Conservation (phyloP, 2,329 filamentous ascomycete genomes). For the Leptographium procerum region DNA sequence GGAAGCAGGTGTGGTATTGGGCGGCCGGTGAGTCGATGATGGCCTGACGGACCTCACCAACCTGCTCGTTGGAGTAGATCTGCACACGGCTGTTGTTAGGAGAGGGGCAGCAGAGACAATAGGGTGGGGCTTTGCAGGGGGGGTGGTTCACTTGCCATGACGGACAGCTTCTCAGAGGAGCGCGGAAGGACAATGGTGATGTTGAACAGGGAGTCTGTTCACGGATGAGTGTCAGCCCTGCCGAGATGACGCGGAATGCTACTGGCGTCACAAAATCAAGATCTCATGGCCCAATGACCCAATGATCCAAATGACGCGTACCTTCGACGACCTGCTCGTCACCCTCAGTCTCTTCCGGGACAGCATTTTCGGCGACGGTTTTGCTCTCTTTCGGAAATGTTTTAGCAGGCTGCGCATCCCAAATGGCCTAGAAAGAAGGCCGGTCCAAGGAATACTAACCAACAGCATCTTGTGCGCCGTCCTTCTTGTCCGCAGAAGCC, state of each 20-base stretch:
- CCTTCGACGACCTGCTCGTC: constrained; percentile 21
- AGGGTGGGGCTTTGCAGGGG: background rate
- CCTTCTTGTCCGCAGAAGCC: constrained; percentile 7
- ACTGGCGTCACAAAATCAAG: background rate
- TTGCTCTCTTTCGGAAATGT: constrained; percentile 3
- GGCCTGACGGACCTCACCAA: constrained; percentile 93
- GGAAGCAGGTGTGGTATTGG: constrained; percentile 97
- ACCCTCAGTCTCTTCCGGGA: constrained; percentile 11
- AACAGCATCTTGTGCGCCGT: constrained; percentile 5
- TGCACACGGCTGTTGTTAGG: constrained; percentile 22
- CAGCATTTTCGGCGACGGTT: constrained; percentile 8
- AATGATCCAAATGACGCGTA: constrained; percentile 13
- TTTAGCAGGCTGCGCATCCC: background rate
- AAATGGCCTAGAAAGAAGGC: background rate
- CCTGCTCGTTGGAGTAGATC: constrained; percentile 88
- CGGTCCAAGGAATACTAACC: constrained; percentile 4
- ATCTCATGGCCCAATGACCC: background rate
- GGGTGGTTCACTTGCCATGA: constrained; percentile 54
- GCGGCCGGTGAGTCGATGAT: constrained; percentile 88
- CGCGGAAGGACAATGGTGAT: constrained; percentile 75
- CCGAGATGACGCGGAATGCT: background rate
- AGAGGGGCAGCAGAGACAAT: constrained; percentile 4
- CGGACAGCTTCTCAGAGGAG: constrained; percentile 64
- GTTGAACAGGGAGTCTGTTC: constrained; percentile 37
- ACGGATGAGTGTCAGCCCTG: constrained; percentile 10